These are phyloP conservation scores for Mycena venus DNA, from an alignment of 768 basidiomycete species.

Conservation along the genomic window DNA sequence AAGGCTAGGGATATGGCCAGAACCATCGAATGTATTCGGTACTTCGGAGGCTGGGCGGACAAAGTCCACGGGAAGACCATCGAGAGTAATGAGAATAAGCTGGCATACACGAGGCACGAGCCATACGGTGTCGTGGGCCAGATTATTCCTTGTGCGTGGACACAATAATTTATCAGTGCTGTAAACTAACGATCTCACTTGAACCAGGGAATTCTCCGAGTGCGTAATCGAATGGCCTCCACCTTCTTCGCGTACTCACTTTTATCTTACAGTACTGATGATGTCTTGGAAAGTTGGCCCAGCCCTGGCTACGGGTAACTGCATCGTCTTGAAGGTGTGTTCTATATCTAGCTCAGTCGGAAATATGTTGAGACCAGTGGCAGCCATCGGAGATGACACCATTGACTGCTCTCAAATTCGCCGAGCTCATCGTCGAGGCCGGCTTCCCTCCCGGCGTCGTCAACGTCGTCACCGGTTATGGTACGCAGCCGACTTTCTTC, in stretches of 20 bases:
- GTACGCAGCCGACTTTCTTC: conserved; percentile 61
- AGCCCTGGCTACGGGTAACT: conserved; percentile 63
- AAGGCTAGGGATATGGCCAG: conserved; percentile 35
- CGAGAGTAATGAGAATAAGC: conserved; percentile 60
- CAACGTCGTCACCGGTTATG: conserved; percentile 78
- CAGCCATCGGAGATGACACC: conserved; percentile 79
- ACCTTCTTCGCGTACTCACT: background rate
- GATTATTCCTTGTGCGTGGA: conserved; percentile 54
- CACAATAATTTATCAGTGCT: background rate
- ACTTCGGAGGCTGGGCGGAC: conserved; percentile 86
- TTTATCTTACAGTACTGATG: conserved; percentile 37
- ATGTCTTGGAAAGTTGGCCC: conserved; percentile 47
- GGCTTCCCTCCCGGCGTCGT: conserved; percentile 81
- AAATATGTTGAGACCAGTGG: background rate
- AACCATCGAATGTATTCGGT: conserved; percentile 61
- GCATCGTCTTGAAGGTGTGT: conserved; percentile 66
- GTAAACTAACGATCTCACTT: background rate
- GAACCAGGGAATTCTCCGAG: conserved; percentile 77
- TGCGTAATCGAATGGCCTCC: conserved; percentile 34
- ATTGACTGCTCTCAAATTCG: conserved; percentile 65
- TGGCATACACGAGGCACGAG: conserved; percentile 74
- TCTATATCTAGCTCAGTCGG: background rate
- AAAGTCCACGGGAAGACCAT: conserved; percentile 75
- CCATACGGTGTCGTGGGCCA: conserved; percentile 68
- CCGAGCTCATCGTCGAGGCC: conserved; percentile 70